These are phyloP conservation scores for Cercospora zeina DNA, from an alignment of 2,329 filamentous ascomycete species.

Conservation along the genomic window DNA sequence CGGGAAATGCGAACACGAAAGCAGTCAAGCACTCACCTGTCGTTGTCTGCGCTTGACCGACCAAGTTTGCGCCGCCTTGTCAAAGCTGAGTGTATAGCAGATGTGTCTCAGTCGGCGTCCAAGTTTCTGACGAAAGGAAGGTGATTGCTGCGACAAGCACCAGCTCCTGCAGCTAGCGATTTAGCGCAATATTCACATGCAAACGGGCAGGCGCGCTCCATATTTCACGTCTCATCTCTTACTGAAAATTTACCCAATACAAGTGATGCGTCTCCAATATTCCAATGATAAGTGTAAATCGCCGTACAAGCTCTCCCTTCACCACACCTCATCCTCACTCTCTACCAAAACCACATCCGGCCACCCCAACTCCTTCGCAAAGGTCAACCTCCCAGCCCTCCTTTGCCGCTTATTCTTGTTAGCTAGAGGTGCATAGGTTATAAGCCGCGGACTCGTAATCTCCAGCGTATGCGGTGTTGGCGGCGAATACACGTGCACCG, in stretches of 20 bases:
- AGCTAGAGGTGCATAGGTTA: background rate
- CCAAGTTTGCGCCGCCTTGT: background rate
- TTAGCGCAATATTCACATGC: background rate
- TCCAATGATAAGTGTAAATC: background rate
- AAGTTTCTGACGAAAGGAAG: background rate
- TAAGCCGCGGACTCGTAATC: background rate
- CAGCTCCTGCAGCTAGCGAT: background rate
- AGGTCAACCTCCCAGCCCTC: background rate
- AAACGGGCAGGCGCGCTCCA: background rate
- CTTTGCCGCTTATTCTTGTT: background rate
- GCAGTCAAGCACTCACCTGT: background rate
- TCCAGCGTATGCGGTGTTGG: background rate
- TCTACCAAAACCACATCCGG: background rate
- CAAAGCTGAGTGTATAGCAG: background rate
- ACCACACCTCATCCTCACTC: background rate
- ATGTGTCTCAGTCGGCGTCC: no score
- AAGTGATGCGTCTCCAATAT: background rate
- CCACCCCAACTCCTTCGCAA: background rate
- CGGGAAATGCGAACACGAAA: background rate
- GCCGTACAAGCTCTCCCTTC: background rate
- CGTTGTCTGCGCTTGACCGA: background rate
- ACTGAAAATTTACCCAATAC: background rate
- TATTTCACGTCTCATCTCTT: background rate
- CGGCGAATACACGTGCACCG: background rate
- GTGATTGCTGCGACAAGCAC: background rate